These are phyloP conservation scores for Neopestalotiopsis sp. DNA, from an alignment of 2,329 filamentous ascomycete species.

Conservation along the genomic window DNA sequence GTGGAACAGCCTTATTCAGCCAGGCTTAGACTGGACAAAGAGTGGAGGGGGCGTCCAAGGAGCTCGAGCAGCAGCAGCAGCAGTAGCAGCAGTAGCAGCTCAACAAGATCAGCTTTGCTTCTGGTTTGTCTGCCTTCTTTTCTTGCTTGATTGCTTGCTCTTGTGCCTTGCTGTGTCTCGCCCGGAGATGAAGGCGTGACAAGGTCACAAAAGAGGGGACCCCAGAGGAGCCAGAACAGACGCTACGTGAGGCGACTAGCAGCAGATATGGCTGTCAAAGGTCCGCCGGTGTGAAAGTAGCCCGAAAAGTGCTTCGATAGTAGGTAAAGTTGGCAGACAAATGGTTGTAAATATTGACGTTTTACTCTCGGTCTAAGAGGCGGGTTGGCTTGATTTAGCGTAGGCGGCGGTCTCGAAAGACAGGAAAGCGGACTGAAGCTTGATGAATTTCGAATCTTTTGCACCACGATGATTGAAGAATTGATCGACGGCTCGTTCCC, in stretches of 20 bases:
- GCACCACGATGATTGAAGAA: constrained; percentile 2
- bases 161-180: background rate
- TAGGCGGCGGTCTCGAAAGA: background rate
- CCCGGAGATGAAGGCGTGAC: background rate
- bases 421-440: background rate
- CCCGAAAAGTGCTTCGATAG: background rate
- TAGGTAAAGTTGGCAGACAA: background rate
- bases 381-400: background rate
- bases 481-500: background rate
- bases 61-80: background rate
- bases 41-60: background rate
- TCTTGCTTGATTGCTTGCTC: background rate
- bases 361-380: background rate
- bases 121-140: background rate
- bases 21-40: background rate
- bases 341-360: background rate
- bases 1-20: constrained; percentile 8
- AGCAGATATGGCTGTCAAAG: background rate
- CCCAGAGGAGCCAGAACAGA: background rate
- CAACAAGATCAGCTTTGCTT: background rate
- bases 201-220: background rate
- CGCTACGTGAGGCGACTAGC: background rate
- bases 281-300: background rate
- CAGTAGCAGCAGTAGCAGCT: background rate
- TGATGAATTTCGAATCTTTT: background rate